phyloP scores from a whole-genome alignment of 495 filamentous ascomycete genomes.

The Neurospora sp. region DNA sequence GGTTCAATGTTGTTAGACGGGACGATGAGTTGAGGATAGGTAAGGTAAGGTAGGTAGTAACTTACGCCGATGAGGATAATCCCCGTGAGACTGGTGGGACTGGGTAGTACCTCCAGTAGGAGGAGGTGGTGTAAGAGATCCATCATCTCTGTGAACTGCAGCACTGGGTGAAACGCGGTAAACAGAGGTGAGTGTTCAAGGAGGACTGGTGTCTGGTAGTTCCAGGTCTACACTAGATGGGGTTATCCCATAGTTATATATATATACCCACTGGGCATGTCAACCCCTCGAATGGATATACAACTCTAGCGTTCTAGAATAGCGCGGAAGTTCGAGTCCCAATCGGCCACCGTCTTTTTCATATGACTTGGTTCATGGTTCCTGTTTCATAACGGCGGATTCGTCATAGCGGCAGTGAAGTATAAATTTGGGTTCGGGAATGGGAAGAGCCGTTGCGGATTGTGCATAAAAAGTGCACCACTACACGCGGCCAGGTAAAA shows the following conservation, averaged over 20 bases:
- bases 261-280: not conserved
- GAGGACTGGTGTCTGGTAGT: too few species aligned
- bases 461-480: too few species aligned
- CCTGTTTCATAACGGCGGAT: too few species aligned
- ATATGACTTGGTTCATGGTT: too few species aligned
- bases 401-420: too few species aligned
- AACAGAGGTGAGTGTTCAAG: not conserved
- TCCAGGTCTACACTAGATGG: not conserved
- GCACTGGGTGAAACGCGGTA: not conserved
- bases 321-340: too few species aligned
- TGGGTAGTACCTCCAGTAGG: not conserved
- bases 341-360: too few species aligned
- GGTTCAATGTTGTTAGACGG: not conserved
- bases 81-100: not conserved
- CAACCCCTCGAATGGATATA: too few species aligned
- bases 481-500: too few species aligned
- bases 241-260: not conserved
- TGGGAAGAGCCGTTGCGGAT: too few species aligned
- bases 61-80: not conserved
- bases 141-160: not conserved
- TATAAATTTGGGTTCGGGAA: too few species aligned
- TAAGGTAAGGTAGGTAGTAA: not conserved
- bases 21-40: not conserved
- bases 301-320: too few species aligned
- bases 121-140: not conserved